phyloP scores from a whole-genome alignment of 1,139 yeast species.

The Taphrina wiesneri region DNA sequence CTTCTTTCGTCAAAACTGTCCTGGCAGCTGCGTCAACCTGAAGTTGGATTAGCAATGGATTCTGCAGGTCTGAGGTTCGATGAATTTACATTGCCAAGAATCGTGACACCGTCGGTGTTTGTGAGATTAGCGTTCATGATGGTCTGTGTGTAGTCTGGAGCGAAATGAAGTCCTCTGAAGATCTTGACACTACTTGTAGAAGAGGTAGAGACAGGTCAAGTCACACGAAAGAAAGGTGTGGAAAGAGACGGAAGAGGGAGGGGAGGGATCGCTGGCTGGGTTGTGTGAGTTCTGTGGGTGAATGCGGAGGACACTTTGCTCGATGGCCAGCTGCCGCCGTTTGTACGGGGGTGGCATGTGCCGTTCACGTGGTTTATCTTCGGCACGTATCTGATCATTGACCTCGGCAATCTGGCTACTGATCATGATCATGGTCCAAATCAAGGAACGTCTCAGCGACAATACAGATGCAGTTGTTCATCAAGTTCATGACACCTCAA shows the following conservation, averaged over 20 bases:
- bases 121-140: constrained; percentile 26
- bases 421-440: too few species aligned
- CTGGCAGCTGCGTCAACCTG: constrained; percentile 31
- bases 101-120: constrained; percentile 24
- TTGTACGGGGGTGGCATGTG: not conserved
- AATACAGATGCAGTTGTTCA: too few species aligned
- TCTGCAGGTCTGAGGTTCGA: not conserved
- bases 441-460: too few species aligned
- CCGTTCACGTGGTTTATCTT: not conserved
- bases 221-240: not conserved
- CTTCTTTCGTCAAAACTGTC: constrained; percentile 61
- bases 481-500: too few species aligned
- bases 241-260: constrained; percentile 2
- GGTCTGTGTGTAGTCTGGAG: not conserved
- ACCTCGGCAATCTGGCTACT: not conserved
- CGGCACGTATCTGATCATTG: not conserved
- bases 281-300: not conserved
- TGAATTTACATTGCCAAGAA: constrained; percentile 19
- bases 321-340: not conserved
- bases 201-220: not conserved
- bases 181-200: not conserved
- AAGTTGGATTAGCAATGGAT: not conserved
- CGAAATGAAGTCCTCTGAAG: not conserved
- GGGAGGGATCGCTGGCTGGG: not conserved
- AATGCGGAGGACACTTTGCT: constrained; percentile 6